Evolutionary conservation across 208 protist genomes (phyloP), one percentile per base, ranked within the genome.

Genomic region (Leishmania tarentolae): DNA sequence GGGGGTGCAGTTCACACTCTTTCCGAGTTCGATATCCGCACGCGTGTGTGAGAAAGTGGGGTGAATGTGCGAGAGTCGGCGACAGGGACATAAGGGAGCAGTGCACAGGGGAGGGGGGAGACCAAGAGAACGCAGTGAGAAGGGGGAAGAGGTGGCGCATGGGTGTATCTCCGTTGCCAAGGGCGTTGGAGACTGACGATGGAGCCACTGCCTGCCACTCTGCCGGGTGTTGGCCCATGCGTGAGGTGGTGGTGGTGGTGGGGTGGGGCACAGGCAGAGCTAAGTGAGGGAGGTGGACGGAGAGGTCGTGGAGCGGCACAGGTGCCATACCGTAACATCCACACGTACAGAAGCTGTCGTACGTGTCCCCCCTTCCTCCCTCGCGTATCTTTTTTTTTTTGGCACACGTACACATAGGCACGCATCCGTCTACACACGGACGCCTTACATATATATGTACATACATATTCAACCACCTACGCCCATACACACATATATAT

Each of bases 1-100:
- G 40, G 28, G 28, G 8, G 40, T 66, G 61, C n/a, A 52, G 24
- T 31, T 75, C 46, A 40, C 46, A 40, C n/a, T 76, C 44, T 46
- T 17, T 37, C 6, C 19, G 24, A n/a, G n/a, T 44, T n/a, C 47
- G 19, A 44, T 76, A 8, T 74, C 71, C 42, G 74, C 57, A 53
- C 69, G 46, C 80, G 65, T 76, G 50, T 80, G 37, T 71, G 75
- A 50, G 42, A 35, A 24, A 6, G 68, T 28, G 42, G 6, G 42
- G 40, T n/a, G 4, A 3, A 7, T 28, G 68, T 46, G 21, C 11
- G 68, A 47, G 68, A 73, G 28, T 4, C 68, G 37, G 24, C 1
- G 68, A 44, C 28, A 31, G 44, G 44, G 24, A 28, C 40, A 52
- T 37, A 44, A 28, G 17, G 8, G 42, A 73, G 44, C 21, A 31